Conservation (phyloP, 192 early-diverging fungal species). For the Allomyces arbusculus region DNA sequence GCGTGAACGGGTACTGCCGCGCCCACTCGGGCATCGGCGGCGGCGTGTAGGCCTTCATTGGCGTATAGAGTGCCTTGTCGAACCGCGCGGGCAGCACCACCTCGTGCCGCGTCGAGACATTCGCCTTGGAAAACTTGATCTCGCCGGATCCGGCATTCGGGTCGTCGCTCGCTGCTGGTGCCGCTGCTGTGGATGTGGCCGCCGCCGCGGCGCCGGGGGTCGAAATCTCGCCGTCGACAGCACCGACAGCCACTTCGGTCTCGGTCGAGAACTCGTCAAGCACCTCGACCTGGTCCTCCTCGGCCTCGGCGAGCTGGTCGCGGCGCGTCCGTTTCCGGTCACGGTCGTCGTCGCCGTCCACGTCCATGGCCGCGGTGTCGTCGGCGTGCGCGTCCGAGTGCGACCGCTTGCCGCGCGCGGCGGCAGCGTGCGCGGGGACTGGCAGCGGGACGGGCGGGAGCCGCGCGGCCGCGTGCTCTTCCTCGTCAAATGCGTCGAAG, state of each 20-base stretch:
- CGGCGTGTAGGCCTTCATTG: neutral
- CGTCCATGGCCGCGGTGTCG: neutral
- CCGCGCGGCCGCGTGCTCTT: neutral
- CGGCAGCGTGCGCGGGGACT: neutral
- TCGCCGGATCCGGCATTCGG: neutral
- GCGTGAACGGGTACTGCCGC: conserved; percentile 66
- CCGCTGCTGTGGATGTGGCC: neutral
- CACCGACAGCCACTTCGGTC: neutral
- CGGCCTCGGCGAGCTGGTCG: neutral
- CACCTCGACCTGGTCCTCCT: neutral
- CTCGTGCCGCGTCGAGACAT: neutral
- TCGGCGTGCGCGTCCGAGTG: neutral
- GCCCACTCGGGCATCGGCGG: conserved; percentile 13
- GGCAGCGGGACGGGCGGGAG: neutral
- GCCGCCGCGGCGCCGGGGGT: neutral
- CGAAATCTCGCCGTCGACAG: neutral
- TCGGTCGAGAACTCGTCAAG: neutral
- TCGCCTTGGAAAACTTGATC: neutral
- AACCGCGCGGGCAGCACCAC: neutral
- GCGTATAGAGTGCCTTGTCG: neutral
- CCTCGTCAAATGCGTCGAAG: neutral
- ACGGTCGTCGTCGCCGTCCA: neutral
- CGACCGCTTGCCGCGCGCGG: neutral
- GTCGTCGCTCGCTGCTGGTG: neutral
- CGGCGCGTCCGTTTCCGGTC: neutral